Evolutionary conservation across 192 early-diverging fungal species (phyloP).

Genomic region (Backusella circina): DNA sequence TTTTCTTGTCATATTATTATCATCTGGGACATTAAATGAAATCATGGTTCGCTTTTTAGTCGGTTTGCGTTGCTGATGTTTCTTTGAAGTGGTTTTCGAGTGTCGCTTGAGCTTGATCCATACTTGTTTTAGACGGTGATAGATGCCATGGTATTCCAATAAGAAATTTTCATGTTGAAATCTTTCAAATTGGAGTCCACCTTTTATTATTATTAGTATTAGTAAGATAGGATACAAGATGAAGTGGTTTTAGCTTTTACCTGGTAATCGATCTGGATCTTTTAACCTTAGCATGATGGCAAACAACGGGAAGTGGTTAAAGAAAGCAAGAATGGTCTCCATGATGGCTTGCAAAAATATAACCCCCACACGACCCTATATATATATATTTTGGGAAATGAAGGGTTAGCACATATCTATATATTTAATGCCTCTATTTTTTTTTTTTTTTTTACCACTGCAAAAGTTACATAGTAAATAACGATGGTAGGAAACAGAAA

Average conservation of each 20-base stretch:
- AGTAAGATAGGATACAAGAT: slow-evolving; percentile 28
- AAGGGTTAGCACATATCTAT: no score
- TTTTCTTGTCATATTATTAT: neutral
- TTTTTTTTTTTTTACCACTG: slow-evolving; percentile 71
- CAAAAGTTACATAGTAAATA: slow-evolving; percentile 92
- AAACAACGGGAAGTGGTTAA: slow-evolving; percentile 98
- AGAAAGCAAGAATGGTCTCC: slow-evolving; percentile 82
- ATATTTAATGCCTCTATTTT: neutral
- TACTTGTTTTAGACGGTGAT: neutral
- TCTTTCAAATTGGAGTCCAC: slow-evolving; percentile 33
- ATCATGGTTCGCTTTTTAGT: neutral
- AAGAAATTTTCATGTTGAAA: slow-evolving; percentile 21
- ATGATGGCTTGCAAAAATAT: slow-evolving; percentile 76
- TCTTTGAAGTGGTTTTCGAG: neutral
- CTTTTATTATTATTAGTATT: neutral
- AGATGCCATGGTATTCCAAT: slow-evolving; percentile 11
- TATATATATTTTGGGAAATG: no score
- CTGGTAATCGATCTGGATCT: slow-evolving; percentile 84
- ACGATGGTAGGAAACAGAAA: slow-evolving; percentile 96
- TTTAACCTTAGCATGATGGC: slow-evolving; percentile 86
- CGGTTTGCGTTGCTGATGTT: neutral
- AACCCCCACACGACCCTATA: slow-evolving; percentile 73
- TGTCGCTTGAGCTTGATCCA: neutral
- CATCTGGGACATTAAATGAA: neutral
- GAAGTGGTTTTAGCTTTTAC: slow-evolving; percentile 46